Conservation (phyloP, 2,329 filamentous ascomycete genomes). For the Reticulascus tulasneorum region DNA sequence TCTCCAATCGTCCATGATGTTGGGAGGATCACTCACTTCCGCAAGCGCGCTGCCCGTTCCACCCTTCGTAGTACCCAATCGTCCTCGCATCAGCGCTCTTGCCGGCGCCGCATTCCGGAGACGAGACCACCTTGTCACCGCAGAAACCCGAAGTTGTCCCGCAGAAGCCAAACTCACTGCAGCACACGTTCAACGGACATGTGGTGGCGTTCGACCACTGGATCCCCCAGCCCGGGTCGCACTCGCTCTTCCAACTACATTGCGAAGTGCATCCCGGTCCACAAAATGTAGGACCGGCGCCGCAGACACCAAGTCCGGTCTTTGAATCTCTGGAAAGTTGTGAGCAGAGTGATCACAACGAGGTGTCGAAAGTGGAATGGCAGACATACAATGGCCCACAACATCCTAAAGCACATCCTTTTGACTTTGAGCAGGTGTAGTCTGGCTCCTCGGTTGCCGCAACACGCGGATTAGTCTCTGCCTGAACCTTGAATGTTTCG, state of each 20-base stretch:
- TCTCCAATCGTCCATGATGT: too few relatives aligned
- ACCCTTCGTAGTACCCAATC: slow-evolving; percentile 27
- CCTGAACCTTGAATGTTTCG: too few relatives aligned
- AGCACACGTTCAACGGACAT: neutral
- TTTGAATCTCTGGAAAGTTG: slow-evolving; percentile 6
- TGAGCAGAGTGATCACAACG: too few relatives aligned
- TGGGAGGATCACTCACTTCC: too few relatives aligned
- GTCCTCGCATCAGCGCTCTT: slow-evolving; percentile 1
- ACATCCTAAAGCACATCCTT: slow-evolving; percentile 16
- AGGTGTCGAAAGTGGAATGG: slow-evolving; percentile 1
- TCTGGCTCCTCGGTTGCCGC: slow-evolving; percentile 2
- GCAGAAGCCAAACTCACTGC: neutral
- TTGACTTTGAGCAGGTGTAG: slow-evolving; percentile 8
- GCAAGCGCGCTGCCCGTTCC: slow-evolving; percentile 17
- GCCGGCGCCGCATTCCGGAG: slow-evolving; percentile 3
- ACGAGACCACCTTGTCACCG: neutral
- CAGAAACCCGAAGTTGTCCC: neutral
- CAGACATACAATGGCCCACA: slow-evolving; percentile 16
- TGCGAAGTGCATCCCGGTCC: slow-evolving; percentile 19
- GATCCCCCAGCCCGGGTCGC: slow-evolving; percentile 26
- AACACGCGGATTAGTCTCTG: too few relatives aligned
- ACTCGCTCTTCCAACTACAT: slow-evolving; percentile 23
- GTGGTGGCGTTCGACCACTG: slow-evolving; percentile 16
- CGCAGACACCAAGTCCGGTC: slow-evolving; percentile 11
- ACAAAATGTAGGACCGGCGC: slow-evolving; percentile 20